Evolutionary conservation across 352 stramenopile genomes (phyloP).

Genomic region (Globisporangium perplexum): DNA sequence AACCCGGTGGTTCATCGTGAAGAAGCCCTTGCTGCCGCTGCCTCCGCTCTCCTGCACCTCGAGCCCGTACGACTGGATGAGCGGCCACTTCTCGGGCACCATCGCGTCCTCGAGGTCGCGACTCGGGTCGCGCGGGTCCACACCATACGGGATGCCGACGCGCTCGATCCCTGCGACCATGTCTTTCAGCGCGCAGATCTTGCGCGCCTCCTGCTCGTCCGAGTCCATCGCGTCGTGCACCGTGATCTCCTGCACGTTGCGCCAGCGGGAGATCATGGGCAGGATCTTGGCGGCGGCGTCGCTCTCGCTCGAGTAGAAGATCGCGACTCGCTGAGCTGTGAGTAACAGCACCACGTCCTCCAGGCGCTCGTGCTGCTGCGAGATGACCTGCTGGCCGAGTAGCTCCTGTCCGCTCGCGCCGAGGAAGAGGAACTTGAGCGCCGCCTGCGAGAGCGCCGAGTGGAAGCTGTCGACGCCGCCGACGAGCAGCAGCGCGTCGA

Average conservation of each 20-base stretch:
- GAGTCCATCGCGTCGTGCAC: slow-evolving; percentile 58
- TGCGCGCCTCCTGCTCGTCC: slow-evolving; percentile 65
- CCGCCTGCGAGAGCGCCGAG: slow-evolving; percentile 50
- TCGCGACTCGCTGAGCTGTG: slow-evolving; percentile 22
- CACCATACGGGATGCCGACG: slow-evolving; percentile 55
- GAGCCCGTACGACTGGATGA: slow-evolving; percentile 65
- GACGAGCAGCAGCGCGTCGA: slow-evolving; percentile 61
- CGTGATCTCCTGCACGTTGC: slow-evolving; percentile 57
- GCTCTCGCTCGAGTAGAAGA: slow-evolving; percentile 69
- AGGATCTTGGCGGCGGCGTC: slow-evolving; percentile 59
- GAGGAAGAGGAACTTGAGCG: slow-evolving; percentile 75
- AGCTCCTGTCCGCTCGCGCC: slow-evolving; percentile 66
- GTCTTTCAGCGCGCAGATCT: slow-evolving; percentile 54
- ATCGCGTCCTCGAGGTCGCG: slow-evolving; percentile 42
- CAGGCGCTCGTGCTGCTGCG: slow-evolving; percentile 51
- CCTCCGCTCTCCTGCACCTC: slow-evolving; percentile 21
- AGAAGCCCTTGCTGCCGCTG: slow-evolving; percentile 41
- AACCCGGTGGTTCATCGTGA: slow-evolving; percentile 70
- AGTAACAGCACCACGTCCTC: slow-evolving; percentile 71
- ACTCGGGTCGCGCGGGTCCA: slow-evolving; percentile 15
- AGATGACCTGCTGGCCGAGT: slow-evolving; percentile 67
- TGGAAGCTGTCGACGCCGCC: slow-evolving; percentile 68
- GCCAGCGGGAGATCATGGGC: slow-evolving; percentile 60
- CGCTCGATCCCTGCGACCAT: slow-evolving; percentile 43
- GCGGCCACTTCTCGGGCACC: slow-evolving; percentile 66